These are phyloP conservation scores for Fraxinus greggii DNA, from an alignment of 305 asterid genomes.

Conservation along the genomic window DNA sequence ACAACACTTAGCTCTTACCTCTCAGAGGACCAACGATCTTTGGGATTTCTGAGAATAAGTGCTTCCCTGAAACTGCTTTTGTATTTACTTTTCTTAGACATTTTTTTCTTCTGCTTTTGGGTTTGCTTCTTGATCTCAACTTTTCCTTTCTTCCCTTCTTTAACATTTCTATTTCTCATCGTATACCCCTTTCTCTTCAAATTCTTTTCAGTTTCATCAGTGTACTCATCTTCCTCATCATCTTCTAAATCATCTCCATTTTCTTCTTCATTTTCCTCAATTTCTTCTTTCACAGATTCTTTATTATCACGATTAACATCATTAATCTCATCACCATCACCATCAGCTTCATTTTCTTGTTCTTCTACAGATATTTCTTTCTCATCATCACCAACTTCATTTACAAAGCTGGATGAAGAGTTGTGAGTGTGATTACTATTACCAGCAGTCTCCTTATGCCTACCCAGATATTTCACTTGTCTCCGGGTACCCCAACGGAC, in stretches of 20 bases:
- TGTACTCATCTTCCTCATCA: conserved; percentile 19
- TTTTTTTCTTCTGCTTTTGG: conserved; percentile 36
- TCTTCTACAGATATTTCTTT: background rate
- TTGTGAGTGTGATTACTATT: conserved; percentile 22
- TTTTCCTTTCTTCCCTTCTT: conserved; percentile 48
- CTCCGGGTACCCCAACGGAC: conserved; percentile 61
- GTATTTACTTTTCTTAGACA: conserved; percentile 30
- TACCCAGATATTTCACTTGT: conserved; percentile 54
- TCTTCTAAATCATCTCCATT: conserved; percentile 29
- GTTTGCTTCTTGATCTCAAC: conserved; percentile 33
- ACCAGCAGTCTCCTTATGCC: conserved; percentile 45
- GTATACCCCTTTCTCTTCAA: conserved; percentile 72
- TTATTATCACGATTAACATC: background rate
- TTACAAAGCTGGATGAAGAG: conserved; percentile 49
- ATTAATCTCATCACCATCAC: background rate
- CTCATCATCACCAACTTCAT: conserved; percentile 28
- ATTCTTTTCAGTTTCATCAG: conserved; percentile 23
- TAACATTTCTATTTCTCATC: conserved; percentile 52
- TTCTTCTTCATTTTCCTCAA: conserved; percentile 20
- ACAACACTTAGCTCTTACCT: conserved; percentile 41
- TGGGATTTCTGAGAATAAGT: conserved; percentile 55
- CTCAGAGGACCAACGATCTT: conserved; percentile 89
- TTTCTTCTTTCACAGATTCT: conserved; percentile 23
- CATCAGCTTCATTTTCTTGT: background rate
- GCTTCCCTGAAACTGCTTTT: conserved; percentile 49